phyloP scores from a whole-genome alignment of 352 stramenopile species.

The Aphanomyces euteiches region DNA sequence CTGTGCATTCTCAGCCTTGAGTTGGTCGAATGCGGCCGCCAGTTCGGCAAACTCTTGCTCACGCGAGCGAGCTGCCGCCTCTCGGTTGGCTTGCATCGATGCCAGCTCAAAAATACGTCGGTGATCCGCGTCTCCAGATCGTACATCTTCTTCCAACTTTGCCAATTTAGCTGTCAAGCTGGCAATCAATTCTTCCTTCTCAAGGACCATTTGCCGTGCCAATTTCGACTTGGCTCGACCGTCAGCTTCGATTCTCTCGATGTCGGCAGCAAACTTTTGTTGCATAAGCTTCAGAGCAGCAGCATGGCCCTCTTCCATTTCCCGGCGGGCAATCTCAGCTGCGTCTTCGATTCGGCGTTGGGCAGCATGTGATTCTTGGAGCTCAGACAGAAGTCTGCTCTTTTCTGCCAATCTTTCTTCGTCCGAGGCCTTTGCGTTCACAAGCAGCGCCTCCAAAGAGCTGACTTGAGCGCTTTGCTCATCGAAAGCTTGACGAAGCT shows the following conservation, averaged over 20 bases:
- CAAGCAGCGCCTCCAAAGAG: constrained; percentile 51
- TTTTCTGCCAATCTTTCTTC: constrained; percentile 42
- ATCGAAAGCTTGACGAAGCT: constrained; percentile 37
- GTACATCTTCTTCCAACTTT: constrained; percentile 80
- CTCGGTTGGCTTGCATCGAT: constrained; percentile 76
- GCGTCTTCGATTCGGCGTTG: constrained; percentile 40
- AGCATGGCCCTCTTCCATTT: constrained; percentile 34
- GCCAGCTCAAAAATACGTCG: constrained; percentile 86
- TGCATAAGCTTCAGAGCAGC: constrained; percentile 47
- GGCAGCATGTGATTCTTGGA: constrained; percentile 47
- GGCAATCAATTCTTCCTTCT: constrained; percentile 75
- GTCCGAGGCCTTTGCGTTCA: constrained; percentile 46
- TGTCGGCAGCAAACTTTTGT: constrained; percentile 34
- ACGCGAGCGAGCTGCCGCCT: constrained; percentile 60
- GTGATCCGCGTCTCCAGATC: constrained; percentile 74
- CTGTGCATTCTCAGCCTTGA: constrained; percentile 39
- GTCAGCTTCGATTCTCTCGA: constrained; percentile 66
- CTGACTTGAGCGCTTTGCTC: constrained; percentile 56
- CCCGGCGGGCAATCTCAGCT: constrained; percentile 18
- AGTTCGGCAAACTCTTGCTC: constrained; percentile 53
- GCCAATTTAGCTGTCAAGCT: constrained; percentile 49
- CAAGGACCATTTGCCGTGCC: constrained; percentile 68
- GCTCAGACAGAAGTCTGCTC: constrained; percentile 33
- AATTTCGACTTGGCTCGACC: constrained; percentile 84
- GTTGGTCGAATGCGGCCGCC: constrained; percentile 30